These are phyloP conservation scores for Anethum foeniculum DNA, from an alignment of 140 eudicot genomes.

Conservation along the genomic window DNA sequence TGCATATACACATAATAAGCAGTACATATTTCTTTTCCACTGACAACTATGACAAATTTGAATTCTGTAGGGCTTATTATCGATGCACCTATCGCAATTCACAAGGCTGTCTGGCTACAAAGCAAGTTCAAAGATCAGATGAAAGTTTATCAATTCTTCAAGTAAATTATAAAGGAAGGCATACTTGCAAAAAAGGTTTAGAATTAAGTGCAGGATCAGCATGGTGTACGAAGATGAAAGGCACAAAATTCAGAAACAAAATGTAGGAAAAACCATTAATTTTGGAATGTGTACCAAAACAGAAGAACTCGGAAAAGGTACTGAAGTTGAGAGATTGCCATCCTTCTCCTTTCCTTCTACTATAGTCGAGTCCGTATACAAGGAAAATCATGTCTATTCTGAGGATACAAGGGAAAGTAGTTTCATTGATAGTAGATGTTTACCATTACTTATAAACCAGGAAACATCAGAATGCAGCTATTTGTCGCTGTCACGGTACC, in stretches of 20 bases:
- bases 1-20: not conserved
- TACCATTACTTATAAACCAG: conserved; percentile 26
- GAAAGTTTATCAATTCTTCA: conserved; percentile 56
- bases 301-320: conserved; percentile 10
- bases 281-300: conserved; percentile 23
- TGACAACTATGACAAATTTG: not conserved
- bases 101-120: conserved; percentile 78
- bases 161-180: conserved; percentile 57
- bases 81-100: conserved; percentile 71
- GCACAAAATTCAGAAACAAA: conserved; percentile 16
- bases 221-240: conserved; percentile 18
- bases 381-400: conserved; percentile 19
- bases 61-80: conserved; percentile 65
- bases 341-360: too few species aligned
- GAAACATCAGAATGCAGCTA: conserved; percentile 24
- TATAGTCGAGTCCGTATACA: too few species aligned
- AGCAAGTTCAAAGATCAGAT: conserved; percentile 74
- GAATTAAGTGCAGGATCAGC: conserved; percentile 18
- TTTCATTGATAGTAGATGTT: conserved; percentile 17
- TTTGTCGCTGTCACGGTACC: conserved; percentile 13
- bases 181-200: conserved; percentile 51
- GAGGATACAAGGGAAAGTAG: conserved; percentile 2
- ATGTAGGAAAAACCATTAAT: conserved; percentile 11
- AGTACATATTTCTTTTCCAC: not conserved
- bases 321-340: conserved; percentile 12